These are phyloP conservation scores for Aspergillus conjunctus DNA, from an alignment of 495 filamentous ascomycete genomes.

Conservation along the genomic window DNA sequence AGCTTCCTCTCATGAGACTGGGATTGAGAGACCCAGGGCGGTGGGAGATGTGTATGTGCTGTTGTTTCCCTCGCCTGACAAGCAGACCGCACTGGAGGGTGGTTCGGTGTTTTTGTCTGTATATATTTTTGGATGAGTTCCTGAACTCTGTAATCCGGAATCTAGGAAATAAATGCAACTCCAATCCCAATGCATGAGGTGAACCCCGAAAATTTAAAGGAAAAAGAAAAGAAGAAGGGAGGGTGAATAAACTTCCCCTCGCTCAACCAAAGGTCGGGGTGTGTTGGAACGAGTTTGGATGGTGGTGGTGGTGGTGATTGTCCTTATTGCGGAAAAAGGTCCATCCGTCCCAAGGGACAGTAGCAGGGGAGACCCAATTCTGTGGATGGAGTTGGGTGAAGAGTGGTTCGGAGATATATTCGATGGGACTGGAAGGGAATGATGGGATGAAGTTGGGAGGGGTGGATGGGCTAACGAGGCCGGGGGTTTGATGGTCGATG, in stretches of 20 bases:
- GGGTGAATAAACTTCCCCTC: not conserved
- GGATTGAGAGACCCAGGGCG: too few species aligned
- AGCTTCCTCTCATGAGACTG: too few species aligned
- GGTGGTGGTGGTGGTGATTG: not conserved
- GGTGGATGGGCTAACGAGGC: slow-evolving; percentile 21
- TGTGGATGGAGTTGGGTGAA: slow-evolving; percentile 38
- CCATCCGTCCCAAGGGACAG: slow-evolving; percentile 40
- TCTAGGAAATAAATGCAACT: not conserved
- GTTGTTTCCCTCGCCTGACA: too few species aligned
- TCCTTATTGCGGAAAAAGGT: slow-evolving; percentile 13
- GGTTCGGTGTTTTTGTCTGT: too few species aligned
- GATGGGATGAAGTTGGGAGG: slow-evolving; percentile 12
- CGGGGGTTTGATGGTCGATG: not conserved
- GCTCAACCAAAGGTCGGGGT: not conserved
- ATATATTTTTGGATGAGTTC: too few species aligned
- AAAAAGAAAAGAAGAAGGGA: not conserved
- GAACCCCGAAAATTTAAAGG: not conserved
- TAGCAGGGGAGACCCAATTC: slow-evolving; percentile 39
- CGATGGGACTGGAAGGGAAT: slow-evolving; percentile 10
- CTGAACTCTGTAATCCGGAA: not conserved
- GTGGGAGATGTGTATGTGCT: too few species aligned
- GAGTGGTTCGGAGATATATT: slow-evolving; percentile 22
- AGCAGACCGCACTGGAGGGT: too few species aligned
- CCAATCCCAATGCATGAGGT: not conserved
- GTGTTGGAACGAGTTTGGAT: not conserved